Percentiles rank a stretch among this genome's conserved stretches.
Conservation (phyloP, 257 asterid genomes). For the Capsicum baccatum region DNA sequence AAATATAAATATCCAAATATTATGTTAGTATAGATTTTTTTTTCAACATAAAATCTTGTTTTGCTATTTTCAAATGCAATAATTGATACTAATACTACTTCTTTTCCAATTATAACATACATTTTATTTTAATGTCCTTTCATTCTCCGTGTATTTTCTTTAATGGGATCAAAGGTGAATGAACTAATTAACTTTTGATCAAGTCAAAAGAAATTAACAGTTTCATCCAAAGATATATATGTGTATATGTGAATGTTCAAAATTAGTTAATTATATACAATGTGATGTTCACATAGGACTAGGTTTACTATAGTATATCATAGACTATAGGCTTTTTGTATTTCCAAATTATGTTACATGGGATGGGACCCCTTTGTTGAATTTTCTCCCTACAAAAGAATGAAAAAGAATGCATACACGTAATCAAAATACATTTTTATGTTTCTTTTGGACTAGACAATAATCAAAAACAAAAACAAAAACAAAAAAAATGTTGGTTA, state of each 20-base stretch:
- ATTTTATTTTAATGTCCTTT: background rate
- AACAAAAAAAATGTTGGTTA: background rate
- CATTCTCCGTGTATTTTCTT: background rate
- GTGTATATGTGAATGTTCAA: too few relatives aligned
- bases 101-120: background rate
- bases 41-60: too few relatives aligned
- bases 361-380: conserved; percentile 11
- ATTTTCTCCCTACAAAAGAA: background rate
- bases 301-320: background rate
- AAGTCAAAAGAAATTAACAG: background rate
- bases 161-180: background rate
- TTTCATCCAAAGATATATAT: background rate
- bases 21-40: too few relatives aligned
- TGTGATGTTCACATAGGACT: background rate
- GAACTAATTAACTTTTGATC: background rate
- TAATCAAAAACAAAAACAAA: conserved; percentile 20
- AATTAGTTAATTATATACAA: background rate
- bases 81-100: too few relatives aligned
- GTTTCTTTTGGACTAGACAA: conserved; percentile 9
- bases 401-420: background rate
- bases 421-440: background rate
- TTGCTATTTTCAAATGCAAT: too few relatives aligned
- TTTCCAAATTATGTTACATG: background rate
- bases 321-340: background rate
- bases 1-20: too few relatives aligned